Conservation (phyloP, 192 early-diverging fungal genomes). For the Allomyces macrogynus region DNA sequence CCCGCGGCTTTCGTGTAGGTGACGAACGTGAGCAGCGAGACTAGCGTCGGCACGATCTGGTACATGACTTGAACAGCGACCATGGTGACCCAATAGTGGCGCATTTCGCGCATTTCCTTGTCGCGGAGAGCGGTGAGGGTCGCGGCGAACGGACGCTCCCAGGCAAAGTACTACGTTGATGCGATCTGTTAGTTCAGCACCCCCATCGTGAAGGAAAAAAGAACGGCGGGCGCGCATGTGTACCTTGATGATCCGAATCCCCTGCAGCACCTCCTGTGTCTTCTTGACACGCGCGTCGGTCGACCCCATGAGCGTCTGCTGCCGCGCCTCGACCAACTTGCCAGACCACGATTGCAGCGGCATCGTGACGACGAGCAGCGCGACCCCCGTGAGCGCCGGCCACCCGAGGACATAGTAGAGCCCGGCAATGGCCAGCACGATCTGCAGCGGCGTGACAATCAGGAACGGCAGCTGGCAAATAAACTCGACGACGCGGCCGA, state of each 20-base stretch:
- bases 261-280: conserved; percentile 42
- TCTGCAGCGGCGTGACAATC: conserved; percentile 39
- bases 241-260: conserved; percentile 51
- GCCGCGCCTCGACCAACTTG: conserved; percentile 10
- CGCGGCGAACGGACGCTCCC: conserved; percentile 15
- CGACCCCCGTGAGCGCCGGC: conserved; percentile 60
- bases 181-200: too few species aligned
- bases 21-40: conserved; percentile 22
- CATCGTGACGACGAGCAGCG: conserved; percentile 37
- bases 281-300: conserved; percentile 55
- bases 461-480: conserved; percentile 31
- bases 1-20: conserved; percentile 18
- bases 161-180: conserved; percentile 19
- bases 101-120: conserved; percentile 8
- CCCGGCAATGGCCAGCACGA: conserved; percentile 39
- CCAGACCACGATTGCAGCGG: conserved; percentile 15
- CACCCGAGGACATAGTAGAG: conserved; percentile 64
- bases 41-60: conserved; percentile 15
- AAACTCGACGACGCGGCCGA: conserved; percentile 34
- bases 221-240: too few species aligned
- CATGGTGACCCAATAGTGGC: not conserved
- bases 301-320: conserved; percentile 38
- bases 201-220: too few species aligned
- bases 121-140: conserved; percentile 10
- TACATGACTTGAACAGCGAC: conserved; percentile 8